phyloP scores from a whole-genome alignment of 306 rosid species.

The Malus sylvestris region DNA sequence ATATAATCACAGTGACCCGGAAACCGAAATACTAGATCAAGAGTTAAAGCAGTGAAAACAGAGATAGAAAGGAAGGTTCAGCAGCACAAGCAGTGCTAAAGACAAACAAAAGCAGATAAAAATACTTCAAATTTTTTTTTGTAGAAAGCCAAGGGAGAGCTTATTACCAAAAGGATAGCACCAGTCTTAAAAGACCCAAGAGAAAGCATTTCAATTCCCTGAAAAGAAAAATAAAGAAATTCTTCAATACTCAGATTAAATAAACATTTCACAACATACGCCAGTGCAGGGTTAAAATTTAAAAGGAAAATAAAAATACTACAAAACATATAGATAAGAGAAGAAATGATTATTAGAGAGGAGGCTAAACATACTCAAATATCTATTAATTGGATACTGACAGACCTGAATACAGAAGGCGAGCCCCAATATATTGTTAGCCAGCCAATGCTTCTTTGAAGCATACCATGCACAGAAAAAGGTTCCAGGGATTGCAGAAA shows the following conservation, averaged over 20 bases:
- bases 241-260: background rate
- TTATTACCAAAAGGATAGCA: conserved; percentile 88
- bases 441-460: conserved; percentile 87
- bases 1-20: background rate
- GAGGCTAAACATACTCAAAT: background rate
- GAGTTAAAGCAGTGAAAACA: background rate
- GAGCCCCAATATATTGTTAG: conserved; percentile 88
- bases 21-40: background rate
- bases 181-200: conserved; percentile 99
- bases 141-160: background rate
- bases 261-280: background rate
- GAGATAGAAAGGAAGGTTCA: background rate
- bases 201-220: conserved; percentile 99
- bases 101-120: background rate
- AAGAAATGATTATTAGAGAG: background rate
- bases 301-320: no score
- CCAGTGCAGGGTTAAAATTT: background rate
- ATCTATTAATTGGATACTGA: background rate
- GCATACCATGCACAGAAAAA: conserved; percentile 99
- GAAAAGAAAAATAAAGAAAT: conserved; percentile 21
- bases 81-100: background rate
- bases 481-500: conserved; percentile 91
- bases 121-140: background rate
- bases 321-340: background rate
- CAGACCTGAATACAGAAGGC: conserved; percentile 98